These are phyloP conservation scores for Hansfordia pulvinata DNA, from an alignment of 2,329 filamentous ascomycete species.

Conservation along the genomic window DNA sequence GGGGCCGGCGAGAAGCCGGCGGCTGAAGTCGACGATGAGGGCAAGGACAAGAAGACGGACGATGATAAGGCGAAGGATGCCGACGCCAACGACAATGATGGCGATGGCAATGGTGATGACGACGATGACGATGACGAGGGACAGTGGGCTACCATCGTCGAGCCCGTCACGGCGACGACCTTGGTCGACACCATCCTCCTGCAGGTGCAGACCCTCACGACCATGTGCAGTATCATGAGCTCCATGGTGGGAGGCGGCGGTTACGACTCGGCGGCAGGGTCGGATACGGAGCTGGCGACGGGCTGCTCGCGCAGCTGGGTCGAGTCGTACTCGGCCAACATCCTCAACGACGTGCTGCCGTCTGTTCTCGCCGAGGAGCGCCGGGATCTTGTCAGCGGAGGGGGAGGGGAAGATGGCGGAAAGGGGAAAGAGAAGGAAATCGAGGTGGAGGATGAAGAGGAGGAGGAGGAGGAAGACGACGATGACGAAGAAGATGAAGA, in stretches of 20 bases:
- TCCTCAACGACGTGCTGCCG: too few relatives aligned
- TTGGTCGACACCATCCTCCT: constrained; percentile 57
- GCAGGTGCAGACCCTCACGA: constrained; percentile 41
- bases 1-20: constrained; percentile 18
- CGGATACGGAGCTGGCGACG: too few relatives aligned
- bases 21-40: constrained; percentile 6
- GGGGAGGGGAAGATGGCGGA: too few relatives aligned
- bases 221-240: constrained; percentile 32
- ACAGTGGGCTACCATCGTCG: constrained; percentile 53
- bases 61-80: too few relatives aligned
- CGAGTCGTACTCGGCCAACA: constrained; percentile 37
- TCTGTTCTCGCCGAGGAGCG: too few relatives aligned
- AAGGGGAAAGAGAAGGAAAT: too few relatives aligned
- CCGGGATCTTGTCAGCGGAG: too few relatives aligned
- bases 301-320: constrained; percentile 44
- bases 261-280: constrained; percentile 16
- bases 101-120: constrained; percentile 10
- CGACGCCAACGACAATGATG: constrained; percentile 10
- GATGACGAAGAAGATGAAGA: too few relatives aligned
- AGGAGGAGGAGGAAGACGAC: too few relatives aligned
- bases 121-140: constrained; percentile 29
- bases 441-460: too few relatives aligned
- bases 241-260: too few relatives aligned
- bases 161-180: constrained; percentile 48
- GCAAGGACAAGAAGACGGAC: constrained; percentile 4